A percentile compares a stretch with the other conserved stretches of the same genome.
Conservation (phyloP, 331 rosid species). For the Rhamnella rubrinervis region DNA sequence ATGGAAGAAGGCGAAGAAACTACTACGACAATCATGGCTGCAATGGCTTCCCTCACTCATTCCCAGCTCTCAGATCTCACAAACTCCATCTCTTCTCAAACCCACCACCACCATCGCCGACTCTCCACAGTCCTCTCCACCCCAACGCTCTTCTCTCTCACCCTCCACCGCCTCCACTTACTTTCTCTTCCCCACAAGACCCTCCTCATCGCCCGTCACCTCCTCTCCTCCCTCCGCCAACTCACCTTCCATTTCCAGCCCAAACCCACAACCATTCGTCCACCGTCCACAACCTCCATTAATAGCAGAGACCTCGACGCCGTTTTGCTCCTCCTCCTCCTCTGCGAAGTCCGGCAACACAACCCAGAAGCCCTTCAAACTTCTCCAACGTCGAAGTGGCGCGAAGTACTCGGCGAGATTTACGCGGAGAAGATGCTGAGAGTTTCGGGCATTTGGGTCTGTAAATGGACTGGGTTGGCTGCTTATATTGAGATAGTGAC, state of each 20-base stretch:
- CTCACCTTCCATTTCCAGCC: slow-evolving; percentile 51
- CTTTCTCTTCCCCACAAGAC: slow-evolving; percentile 66
- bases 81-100: slow-evolving; percentile 49
- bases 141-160: slow-evolving; percentile 59
- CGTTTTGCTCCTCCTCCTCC: slow-evolving; percentile 59
- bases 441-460: slow-evolving; percentile 42
- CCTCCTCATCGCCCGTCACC: slow-evolving; percentile 67
- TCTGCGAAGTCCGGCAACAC: slow-evolving; percentile 76
- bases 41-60: slow-evolving; percentile 67
- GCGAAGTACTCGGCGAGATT: slow-evolving; percentile 23
- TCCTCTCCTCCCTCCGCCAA: slow-evolving; percentile 66
- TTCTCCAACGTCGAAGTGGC: slow-evolving; percentile 48
- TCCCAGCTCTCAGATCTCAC: slow-evolving; percentile 61
- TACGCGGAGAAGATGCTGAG: slow-evolving; percentile 37
- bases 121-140: slow-evolving; percentile 67
- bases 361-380: slow-evolving; percentile 47
- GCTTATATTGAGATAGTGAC: slow-evolving; percentile 55
- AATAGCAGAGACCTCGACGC: slow-evolving; percentile 60
- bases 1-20: slow-evolving; percentile 51
- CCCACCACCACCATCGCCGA: slow-evolving; percentile 55
- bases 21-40: slow-evolving; percentile 50
- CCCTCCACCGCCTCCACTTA: slow-evolving; percentile 65
- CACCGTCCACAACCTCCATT: slow-evolving; percentile 32
- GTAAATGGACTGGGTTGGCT: slow-evolving; percentile 35
- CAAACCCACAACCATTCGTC: slow-evolving; percentile 3